Evolutionary conservation across 306 rosid species (phyloP), one percentile per base, ranked within the genome.

Genomic region (barrel medic (Medicago truncatula)): DNA sequence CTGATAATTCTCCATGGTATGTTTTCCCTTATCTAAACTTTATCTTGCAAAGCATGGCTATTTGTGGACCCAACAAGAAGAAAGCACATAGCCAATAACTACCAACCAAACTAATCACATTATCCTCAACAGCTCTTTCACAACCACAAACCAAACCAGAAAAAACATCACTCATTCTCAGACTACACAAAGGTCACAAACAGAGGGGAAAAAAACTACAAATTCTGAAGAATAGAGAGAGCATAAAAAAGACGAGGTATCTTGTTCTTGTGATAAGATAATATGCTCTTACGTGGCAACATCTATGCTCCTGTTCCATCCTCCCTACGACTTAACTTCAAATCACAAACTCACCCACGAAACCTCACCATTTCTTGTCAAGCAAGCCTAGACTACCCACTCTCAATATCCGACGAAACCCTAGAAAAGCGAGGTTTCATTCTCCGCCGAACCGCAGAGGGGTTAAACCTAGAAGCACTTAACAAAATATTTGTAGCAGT

Each of bases 401-500:
- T 76, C 2, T 78, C 96, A 31, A 38, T 86, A 70, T 75, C 97
- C 62, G 94, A 91, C 89, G 73, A 76, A 50, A 67, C 76, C 21
- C 92, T 93, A 14, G 84, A 84, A 16, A 83, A 92, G 49, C 93
- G 92, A 2, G 97, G 97, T 56, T 89, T 93, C 88, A 11, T 74
- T 53, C 88, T 93, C 49, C 92, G 86, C 21, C 90, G 97, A 34
- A 83, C 76, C 15, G 38, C 73, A 15, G 87, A 81, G 41, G 89
- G 82, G 0, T 93, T 89, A 25, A 74, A 89, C 90, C 89, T 93
- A 2, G 96, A 91, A 70, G 82, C 80, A 3, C 88, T 91, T 5
- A 93, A 93, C 92, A 18, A 74, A 2, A 91, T 91, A 12, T 93
- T 93, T 89, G 90, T 85, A 13, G 91, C 98, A 1, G 97, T 94